Percentiles rank a stretch among this genome's conserved stretches.
phyloP scores from a whole-genome alignment of 1,284 basidiomycete genomes.

The Ganoderma leucocontextum region DNA sequence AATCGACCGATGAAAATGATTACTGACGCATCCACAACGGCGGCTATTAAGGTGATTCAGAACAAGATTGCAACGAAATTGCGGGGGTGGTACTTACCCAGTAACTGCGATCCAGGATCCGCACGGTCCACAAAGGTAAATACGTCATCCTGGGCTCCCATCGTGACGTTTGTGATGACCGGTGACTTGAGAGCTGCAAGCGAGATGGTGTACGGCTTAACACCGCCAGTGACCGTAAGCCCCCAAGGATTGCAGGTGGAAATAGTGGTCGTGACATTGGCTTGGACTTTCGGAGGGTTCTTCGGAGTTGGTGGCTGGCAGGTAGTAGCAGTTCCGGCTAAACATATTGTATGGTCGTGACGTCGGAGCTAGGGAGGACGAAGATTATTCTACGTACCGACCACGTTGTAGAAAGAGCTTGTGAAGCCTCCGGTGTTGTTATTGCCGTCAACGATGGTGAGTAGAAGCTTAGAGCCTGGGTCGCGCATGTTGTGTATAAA shows the following conservation, averaged over 20 bases:
- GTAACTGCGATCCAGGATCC: conserved; percentile 46
- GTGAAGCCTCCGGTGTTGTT: conserved; percentile 52
- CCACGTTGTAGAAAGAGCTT: conserved; percentile 44
- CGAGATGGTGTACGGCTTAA: conserved; percentile 55
- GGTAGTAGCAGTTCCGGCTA: conserved; percentile 43
- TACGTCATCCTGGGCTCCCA: conserved; percentile 48
- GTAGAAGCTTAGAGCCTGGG: conserved; percentile 50
- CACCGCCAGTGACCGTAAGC: conserved; percentile 53
- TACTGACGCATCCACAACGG: conserved; percentile 38
- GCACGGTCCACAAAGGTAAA: conserved; percentile 59
- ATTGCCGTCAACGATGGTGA: conserved; percentile 55
- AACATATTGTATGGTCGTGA: not conserved
- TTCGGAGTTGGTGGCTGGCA: conserved; percentile 46
- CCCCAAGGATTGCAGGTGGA: conserved; percentile 58
- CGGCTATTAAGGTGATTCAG: conserved; percentile 26
- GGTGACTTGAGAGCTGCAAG: conserved; percentile 50
- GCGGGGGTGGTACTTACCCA: conserved; percentile 47
- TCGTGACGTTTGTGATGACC: conserved; percentile 53
- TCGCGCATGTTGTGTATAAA: not conserved
- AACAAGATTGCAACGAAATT: not conserved
- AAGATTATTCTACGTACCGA: conserved; percentile 38
- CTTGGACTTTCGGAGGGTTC: conserved; percentile 39
- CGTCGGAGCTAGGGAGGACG: conserved; percentile 4
- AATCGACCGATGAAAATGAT: not conserved
- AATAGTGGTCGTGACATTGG: conserved; percentile 52